These are phyloP conservation scores for Triticum turgidum DNA, from an alignment of 176 grass and related monocot genomes.

Conservation along the genomic window DNA sequence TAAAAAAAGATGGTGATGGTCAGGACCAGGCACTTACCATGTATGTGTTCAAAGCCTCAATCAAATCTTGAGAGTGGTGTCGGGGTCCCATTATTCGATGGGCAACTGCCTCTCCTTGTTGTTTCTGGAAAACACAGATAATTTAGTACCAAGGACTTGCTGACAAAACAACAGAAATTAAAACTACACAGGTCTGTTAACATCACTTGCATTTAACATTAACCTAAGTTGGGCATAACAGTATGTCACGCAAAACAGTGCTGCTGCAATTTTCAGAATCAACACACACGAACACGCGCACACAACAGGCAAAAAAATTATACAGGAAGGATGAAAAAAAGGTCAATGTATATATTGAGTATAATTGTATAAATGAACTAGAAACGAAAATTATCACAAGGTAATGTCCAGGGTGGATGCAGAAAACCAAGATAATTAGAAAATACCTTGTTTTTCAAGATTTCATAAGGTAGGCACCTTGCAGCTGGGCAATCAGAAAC, in stretches of 20 bases:
- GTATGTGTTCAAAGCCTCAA: constrained; percentile 61
- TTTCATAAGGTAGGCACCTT: constrained; percentile 71
- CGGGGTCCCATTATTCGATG: constrained; percentile 74
- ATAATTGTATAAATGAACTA: constrained; percentile 1
- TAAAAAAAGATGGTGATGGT: background rate
- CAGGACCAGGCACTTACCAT: constrained; percentile 44
- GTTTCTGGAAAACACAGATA: constrained; percentile 54
- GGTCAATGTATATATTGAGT: background rate
- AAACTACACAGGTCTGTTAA: background rate
- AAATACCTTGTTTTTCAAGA: constrained; percentile 61
- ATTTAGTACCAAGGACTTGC: background rate
- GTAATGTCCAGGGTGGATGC: background rate
- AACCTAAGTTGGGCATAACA: background rate
- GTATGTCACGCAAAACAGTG: background rate
- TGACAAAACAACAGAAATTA: constrained; percentile 5
- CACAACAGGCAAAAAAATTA: background rate
- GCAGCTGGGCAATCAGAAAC: constrained; percentile 53
- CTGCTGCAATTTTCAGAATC: background rate
- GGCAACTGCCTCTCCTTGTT: constrained; percentile 54
- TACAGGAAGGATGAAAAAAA: constrained; percentile 3
- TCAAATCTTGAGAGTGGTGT: constrained; percentile 67
- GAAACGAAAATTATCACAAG: background rate
- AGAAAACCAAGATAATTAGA: constrained; percentile 3
- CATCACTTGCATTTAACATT: background rate
- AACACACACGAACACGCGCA: background rate